These are phyloP conservation scores for Collybia sordida DNA, from an alignment of 768 basidiomycete genomes.

Conservation along the genomic window DNA sequence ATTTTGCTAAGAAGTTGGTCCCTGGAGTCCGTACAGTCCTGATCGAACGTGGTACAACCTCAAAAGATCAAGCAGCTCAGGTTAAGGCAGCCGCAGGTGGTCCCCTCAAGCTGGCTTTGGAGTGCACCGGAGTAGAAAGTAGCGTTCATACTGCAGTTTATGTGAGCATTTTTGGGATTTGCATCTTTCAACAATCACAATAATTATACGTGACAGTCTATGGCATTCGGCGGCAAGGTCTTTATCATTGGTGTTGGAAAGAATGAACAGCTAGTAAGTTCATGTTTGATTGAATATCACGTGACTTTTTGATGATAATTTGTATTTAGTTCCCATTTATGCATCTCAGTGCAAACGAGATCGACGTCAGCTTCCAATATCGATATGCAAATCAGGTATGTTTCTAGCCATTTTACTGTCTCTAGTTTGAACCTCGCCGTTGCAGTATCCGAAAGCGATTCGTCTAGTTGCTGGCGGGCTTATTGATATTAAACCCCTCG, in stretches of 20 bases:
- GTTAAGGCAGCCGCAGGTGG: constrained; percentile 53
- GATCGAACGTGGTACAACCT: constrained; percentile 42
- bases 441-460: constrained; percentile 81
- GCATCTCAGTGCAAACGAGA: constrained; percentile 70
- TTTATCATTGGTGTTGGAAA: constrained; percentile 73
- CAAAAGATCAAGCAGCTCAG: constrained; percentile 50
- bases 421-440: neutral
- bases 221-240: constrained; percentile 64
- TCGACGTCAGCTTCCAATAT: constrained; percentile 68
- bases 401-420: neutral
- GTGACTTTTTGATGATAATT: neutral
- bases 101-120: constrained; percentile 51
- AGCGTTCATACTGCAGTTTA: constrained; percentile 61
- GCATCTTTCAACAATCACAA: neutral
- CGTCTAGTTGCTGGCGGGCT: constrained; percentile 75
- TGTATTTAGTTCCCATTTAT: constrained; percentile 62
- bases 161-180: constrained; percentile 30
- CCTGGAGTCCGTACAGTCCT: constrained; percentile 59
- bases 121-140: constrained; percentile 65
- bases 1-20: constrained; percentile 62
- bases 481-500: constrained; percentile 72
- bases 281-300: neutral
- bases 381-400: constrained; percentile 64
- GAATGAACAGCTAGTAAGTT: constrained; percentile 54
- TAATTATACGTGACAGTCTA: constrained; percentile 38